Base-by-base conservation (phyloP, 2,329 filamentous ascomycete genomes). In the Fusarium camptoceras region DNA sequence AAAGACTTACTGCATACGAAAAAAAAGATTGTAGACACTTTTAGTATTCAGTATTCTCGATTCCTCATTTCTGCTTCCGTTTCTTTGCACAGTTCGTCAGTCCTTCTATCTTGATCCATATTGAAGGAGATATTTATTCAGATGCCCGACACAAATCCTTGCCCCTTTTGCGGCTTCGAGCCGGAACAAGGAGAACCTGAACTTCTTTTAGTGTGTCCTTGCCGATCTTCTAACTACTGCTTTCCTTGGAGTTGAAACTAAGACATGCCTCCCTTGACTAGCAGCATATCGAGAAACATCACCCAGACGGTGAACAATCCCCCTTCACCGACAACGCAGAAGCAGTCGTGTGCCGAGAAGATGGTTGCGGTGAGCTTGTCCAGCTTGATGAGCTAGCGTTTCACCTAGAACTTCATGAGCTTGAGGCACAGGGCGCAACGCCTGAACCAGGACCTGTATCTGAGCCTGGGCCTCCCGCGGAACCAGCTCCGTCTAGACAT, bases 321-420 rank as follows among this genome's bases (percentile, higher is more conserved):
- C 54, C 67, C 34, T 70, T 69, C 27, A 55, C 50, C 14, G 42
- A 51, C 27, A 28, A 47, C n/a, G 55, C 68, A 10, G 64, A 69
- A 5, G 28, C 65, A 2, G 55, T 72, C 6, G 24, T 58, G 28
- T 76, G 74, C 47, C 73, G 73, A 3, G 64, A 72, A 27, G 83
- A 86, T 18, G 85, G 83, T 24, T 92, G 90, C 74, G 86, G 86
- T 31, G 89, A 92, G 76, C 76, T 83, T n/a, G 46, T 76, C 34
- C 30, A 55, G n/a, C 53, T 53, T 9, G 73, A 73, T n/a, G 74
- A 76, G 28, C 44, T 76, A 46, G 63, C 63, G 20, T 73, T 64
- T 34, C 74, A 76, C 37, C 55, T 76, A 6, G 68, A 75, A 50
- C 74, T 76, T 30, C 74, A 76, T 55, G 67, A 72, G 51, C 73